These are phyloP conservation scores for Suillus clintonianus DNA, from an alignment of 768 basidiomycete species.

Conservation along the genomic window DNA sequence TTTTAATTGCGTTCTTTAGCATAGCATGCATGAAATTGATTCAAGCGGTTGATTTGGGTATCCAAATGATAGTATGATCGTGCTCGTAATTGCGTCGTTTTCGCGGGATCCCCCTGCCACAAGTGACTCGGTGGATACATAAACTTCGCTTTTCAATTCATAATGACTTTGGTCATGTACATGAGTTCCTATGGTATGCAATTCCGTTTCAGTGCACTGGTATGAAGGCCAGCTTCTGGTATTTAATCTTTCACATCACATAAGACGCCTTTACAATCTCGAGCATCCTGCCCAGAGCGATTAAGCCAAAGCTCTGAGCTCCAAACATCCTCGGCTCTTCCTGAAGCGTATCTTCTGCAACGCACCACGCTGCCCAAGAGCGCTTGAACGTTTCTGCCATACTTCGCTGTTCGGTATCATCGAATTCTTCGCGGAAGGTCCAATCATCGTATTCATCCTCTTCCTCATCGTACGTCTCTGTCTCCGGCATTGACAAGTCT, in stretches of 20 bases:
- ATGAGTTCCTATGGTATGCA: not conserved
- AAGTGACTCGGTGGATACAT: too few species aligned
- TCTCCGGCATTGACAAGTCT: constrained; percentile 8
- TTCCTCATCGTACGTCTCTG: constrained; percentile 15
- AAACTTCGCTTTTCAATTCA: not conserved
- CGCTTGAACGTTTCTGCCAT: constrained; percentile 36
- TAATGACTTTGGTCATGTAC: not conserved
- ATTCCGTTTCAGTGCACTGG: not conserved
- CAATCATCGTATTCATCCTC: constrained; percentile 32
- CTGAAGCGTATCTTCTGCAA: constrained; percentile 32
- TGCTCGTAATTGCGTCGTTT: not conserved
- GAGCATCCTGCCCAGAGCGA: constrained; percentile 45
- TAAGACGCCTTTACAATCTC: constrained; percentile 36
- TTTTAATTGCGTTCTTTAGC: not conserved
- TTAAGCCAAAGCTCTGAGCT: constrained; percentile 45
- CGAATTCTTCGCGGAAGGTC: constrained; percentile 3
- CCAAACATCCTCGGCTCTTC: constrained; percentile 35
- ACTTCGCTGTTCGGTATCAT: constrained; percentile 28
- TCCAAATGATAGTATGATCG: not conserved
- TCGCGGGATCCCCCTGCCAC: too few species aligned
- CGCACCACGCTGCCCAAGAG: constrained; percentile 47
- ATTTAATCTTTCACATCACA: not conserved
- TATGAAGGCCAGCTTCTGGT: not conserved
- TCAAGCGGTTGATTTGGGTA: too few species aligned
- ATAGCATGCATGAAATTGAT: not conserved